Conservation (phyloP, 2,329 filamentous ascomycete species). For the Diplodia sapinea region DNA sequence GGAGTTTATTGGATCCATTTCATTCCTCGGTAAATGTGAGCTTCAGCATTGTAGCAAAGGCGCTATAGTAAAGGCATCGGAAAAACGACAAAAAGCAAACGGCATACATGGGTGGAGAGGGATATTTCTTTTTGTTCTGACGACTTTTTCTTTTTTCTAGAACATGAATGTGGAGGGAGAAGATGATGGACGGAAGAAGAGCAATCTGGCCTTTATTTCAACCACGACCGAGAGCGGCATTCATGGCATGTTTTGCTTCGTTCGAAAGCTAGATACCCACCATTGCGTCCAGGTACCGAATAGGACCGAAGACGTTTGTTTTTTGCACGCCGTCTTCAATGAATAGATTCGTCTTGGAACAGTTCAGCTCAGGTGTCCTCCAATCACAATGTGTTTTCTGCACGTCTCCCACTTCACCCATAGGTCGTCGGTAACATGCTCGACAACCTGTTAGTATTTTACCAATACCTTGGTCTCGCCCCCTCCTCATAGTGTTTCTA, state of each 20-base stretch:
- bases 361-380: background rate
- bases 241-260: constrained; percentile 11
- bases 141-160: background rate
- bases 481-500: too few species aligned
- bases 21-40: background rate
- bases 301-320: background rate
- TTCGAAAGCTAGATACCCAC: constrained; percentile 25
- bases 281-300: background rate
- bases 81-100: too few species aligned
- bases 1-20: constrained; percentile 2
- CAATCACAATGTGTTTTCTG: background rate
- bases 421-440: background rate
- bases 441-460: background rate
- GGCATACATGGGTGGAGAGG: background rate
- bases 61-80: constrained; percentile 12
- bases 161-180: background rate
- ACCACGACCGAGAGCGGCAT: background rate
- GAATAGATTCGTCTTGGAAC: background rate
- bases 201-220: background rate
- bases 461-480: too few species aligned
- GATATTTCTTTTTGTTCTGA: background rate
- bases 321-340: background rate
- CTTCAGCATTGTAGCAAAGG: constrained; percentile 15
- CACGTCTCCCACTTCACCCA: background rate
- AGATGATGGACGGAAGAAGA: background rate